Evolutionary conservation across 2,329 filamentous ascomycete species (phyloP).

Genomic region (Talaromyces sp.): DNA sequence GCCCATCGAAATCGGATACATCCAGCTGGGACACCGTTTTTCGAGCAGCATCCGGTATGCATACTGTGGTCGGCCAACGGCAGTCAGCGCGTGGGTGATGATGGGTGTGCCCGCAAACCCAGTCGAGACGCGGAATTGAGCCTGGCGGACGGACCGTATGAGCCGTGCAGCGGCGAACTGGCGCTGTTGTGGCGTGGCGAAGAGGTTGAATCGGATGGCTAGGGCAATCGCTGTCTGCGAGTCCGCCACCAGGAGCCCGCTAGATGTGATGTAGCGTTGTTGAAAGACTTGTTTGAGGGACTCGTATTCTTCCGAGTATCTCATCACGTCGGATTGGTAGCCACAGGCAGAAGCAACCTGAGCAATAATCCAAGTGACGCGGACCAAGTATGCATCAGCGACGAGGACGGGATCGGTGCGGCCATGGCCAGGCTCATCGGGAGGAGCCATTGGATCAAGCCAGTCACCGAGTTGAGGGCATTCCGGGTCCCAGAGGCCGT

Average conservation of each 20-base stretch:
- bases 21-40: constrained; percentile 30
- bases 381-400: constrained; percentile 35
- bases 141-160: constrained; percentile 24
- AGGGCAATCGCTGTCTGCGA: too few relatives aligned
- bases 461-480: constrained; percentile 37
- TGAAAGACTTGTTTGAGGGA: too few relatives aligned
- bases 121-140: too few relatives aligned
- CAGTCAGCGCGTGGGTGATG: constrained; percentile 24
- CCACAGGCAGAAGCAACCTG: too few relatives aligned
- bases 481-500: constrained; percentile 30
- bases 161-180: constrained; percentile 11
- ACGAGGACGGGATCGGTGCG: constrained; percentile 33
- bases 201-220: constrained; percentile 12
- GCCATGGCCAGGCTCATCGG: too few relatives aligned
- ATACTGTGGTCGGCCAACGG: too few relatives aligned
- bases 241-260: too few relatives aligned
- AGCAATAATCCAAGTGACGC: constrained; percentile 26
- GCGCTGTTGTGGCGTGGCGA: background rate
- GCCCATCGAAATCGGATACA: constrained; percentile 37
- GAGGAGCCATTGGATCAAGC: constrained; percentile 36
- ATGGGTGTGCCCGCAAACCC: constrained; percentile 31
- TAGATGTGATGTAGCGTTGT: too few relatives aligned
- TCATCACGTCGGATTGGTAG: too few relatives aligned
- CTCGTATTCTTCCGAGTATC: too few relatives aligned
- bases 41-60: constrained; percentile 39